Evolutionary conservation across 345 rosid genomes (phyloP), one percentile per base, ranked within the genome.

Genomic region (Salix exigua): DNA sequence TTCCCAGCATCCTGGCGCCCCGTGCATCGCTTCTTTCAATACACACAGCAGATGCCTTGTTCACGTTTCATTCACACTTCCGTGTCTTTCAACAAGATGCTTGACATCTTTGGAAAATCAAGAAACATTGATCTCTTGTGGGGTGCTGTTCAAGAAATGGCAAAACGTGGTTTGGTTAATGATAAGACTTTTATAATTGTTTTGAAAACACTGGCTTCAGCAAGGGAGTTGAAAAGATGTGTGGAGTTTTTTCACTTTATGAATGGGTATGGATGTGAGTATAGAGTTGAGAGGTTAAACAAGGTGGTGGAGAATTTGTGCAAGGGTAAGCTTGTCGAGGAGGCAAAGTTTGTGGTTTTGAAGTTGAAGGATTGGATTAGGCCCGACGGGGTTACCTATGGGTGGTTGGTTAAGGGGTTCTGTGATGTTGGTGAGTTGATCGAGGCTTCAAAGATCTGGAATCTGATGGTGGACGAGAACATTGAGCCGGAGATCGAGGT

Each of bases 1-100:
- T 92, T 92, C 81, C 92, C 89, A 51, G 86, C 76, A 83, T 92
- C 95, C 0, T 92, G 97, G 97, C 92, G 94, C 25, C 98, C 97
- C 31, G 86, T 91, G 51, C 82, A 90, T 82, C 91, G 93, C 23
- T 91, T 94, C 79, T 91, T 84, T 77, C 89, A 75, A 31, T 94
- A 88, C 87, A 85, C 87, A 23, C 86, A 81, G 19, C 85, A 58
- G 25, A 23, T 67, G 17, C 28, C 82, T 4, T 77, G 74, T 66
- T 84, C 89, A 0, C 70, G 66, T 14, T 89, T 91, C 68, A 0
- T 75, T 60, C 96, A 91, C 80, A 84, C 85, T 21, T 68, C 90
- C 1, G 70, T 85, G 63, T 88, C 97, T 28, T 80, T 82, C 83
- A 94, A 94, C 82, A 94, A 91, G 82, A 77, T 90, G 85, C 81